Conservation (phyloP, 768 basidiomycete species). For the Saitozyma podzolica region DNA sequence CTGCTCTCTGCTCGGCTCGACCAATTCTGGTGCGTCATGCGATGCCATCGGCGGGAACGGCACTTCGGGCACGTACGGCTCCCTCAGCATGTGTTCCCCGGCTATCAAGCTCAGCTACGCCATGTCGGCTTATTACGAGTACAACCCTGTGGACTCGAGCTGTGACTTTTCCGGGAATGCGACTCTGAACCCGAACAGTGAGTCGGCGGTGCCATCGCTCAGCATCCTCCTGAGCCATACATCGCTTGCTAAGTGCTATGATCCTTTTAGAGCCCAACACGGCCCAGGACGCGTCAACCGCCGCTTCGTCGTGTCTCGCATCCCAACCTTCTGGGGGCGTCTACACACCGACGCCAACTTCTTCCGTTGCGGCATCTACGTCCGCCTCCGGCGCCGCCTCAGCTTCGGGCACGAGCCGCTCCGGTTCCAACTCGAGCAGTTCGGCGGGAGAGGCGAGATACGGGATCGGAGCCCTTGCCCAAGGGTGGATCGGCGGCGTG, state of each 20-base stretch:
- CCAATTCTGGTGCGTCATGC: conserved; percentile 60
- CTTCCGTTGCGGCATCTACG: conserved; percentile 6
- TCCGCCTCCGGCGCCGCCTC: conserved; percentile 1
- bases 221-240: neutral
- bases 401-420: neutral
- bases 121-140: conserved; percentile 76
- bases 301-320: conserved; percentile 45
- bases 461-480: too few relatives aligned
- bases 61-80: conserved; percentile 71
- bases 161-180: conserved; percentile 86
- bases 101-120: conserved; percentile 78
- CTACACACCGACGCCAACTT: conserved; percentile 31
- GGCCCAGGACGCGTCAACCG: conserved; percentile 45
- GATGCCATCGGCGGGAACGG: conserved; percentile 72
- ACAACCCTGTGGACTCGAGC: conserved; percentile 61
- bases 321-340: conserved; percentile 43
- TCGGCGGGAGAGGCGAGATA: too few relatives aligned
- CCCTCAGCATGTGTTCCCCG: conserved; percentile 75
- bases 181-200: conserved; percentile 57
- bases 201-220: conserved; percentile 15
- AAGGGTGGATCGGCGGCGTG: too few relatives aligned
- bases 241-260: neutral
- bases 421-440: too few relatives aligned
- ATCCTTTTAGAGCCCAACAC: conserved; percentile 44
- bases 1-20: conserved; percentile 66